Percentiles rank a stretch among this genome's conserved stretches.
Evolutionary conservation across 23 red algal genomes (phyloP).

Genomic region (Agarophyton chilense): DNA sequence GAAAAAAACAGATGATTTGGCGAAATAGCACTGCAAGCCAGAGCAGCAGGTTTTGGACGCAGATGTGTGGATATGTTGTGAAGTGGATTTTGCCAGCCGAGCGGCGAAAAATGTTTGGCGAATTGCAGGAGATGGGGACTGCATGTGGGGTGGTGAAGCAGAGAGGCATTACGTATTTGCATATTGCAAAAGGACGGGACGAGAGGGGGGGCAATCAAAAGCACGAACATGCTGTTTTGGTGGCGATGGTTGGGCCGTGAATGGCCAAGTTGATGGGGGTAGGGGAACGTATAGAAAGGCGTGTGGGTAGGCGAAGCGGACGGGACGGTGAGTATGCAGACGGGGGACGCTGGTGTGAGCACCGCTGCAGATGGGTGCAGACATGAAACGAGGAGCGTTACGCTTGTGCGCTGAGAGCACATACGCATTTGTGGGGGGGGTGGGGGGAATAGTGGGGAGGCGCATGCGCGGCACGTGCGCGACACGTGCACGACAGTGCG

Average conservation of each 20-base stretch:
- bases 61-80: no score
- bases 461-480: neutral
- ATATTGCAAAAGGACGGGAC: neutral
- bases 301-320: neutral
- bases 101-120: no score
- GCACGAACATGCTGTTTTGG: neutral
- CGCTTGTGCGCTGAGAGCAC: no score
- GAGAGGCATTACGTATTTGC: neutral
- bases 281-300: neutral
- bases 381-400: no score
- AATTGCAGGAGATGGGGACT: no score
- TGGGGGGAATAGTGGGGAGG: no score
- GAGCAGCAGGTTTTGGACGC: neutral
- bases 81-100: no score
- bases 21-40: neutral
- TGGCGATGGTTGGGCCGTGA: neutral
- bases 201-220: no score
- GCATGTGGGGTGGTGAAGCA: no score
- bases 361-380: no score
- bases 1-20: neutral
- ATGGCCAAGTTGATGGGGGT: no score
- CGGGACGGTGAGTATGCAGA: neutral
- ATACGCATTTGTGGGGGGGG: neutral
- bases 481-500: neutral
- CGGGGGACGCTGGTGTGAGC: neutral